A percentile compares a stretch with the other conserved stretches of the same genome.
Conservation (phyloP, 768 basidiomycete species). For the Cantharellus anzutake region DNA sequence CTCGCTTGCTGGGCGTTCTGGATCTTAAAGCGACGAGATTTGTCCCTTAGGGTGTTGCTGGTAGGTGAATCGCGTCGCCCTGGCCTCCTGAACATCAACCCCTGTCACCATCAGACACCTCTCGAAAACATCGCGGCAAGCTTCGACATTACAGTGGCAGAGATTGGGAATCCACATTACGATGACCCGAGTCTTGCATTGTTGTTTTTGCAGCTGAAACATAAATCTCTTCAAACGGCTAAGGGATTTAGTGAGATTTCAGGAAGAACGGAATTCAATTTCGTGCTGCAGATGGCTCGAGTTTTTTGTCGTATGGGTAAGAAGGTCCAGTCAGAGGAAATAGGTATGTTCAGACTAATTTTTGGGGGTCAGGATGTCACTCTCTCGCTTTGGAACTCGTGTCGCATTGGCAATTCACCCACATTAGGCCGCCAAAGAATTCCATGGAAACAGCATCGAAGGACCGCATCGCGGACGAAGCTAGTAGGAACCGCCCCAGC, state of each 20-base stretch:
- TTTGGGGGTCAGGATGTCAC: constrained; percentile 53
- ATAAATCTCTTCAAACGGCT: constrained; percentile 81
- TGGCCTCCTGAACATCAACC: not conserved
- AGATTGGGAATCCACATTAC: constrained; percentile 72
- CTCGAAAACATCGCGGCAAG: constrained; percentile 48
- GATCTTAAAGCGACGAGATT: constrained; percentile 70
- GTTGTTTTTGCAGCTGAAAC: constrained; percentile 74
- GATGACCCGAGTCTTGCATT: constrained; percentile 89
- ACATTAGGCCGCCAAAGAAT: constrained; percentile 11
- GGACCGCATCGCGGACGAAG: not conserved
- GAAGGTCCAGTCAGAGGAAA: constrained; percentile 12
- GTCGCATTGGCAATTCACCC: constrained; percentile 78
- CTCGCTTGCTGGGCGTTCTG: constrained; percentile 94
- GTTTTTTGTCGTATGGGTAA: constrained; percentile 90
- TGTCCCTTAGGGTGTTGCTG: constrained; percentile 77
- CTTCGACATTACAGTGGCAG: constrained; percentile 32
- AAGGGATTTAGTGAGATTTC: constrained; percentile 87
- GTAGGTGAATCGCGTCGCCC: constrained; percentile 26
- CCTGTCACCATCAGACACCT: constrained; percentile 23
- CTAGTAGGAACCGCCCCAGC: not conserved
- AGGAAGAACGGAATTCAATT: constrained; percentile 78
- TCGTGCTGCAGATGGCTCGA: constrained; percentile 84
- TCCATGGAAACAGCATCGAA: not conserved
- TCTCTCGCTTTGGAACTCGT: constrained; percentile 80
- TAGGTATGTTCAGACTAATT: not conserved